Base-by-base conservation (phyloP, 768 basidiomycete genomes). In the Sporobolomyces pararoseus region DNA sequence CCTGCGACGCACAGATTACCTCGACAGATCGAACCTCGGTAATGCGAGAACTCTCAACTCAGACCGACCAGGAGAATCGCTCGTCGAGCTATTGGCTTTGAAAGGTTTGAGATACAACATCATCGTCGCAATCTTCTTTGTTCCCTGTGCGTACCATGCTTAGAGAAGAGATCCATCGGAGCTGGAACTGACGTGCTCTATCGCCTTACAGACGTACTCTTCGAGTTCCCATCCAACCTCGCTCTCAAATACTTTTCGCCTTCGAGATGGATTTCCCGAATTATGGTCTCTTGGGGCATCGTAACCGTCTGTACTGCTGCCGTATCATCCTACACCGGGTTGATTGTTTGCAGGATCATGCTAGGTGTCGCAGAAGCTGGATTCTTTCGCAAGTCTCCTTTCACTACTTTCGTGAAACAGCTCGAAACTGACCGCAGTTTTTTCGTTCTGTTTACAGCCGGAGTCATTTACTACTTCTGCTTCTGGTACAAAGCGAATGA, bases 211-310 rank as follows among this genome's bases (percentile, higher is more conserved):
- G 52, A 54, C 39, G 63, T 65, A 7, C 23, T 63, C 9, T 32
- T 71, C 39, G 61, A 63, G 47, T 63, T 66, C 37, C 60, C 70
- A 4, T 47, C 57, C 10, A 65, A 71, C 51, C 4, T 66, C 2
- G 65, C 65, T 13, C 65, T 71, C 61, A 71, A 71, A 49, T 49
- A 49, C 61, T 71, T 71, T 29, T 51, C 70, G 14, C 70, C 70
- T 1, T 46, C 39, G 12, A 34, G 29, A 23, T 66, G 65, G 61
- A 63, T 71, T 49, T 32, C 61, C 0, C 19, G 65, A 3, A 71
- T 71, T 50, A 62, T 70, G 65, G 42, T 71, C 21, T 66, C 55
- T 7, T 71, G 65, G 65, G 61, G 54, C 0, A 66, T 71, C 49
- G 65, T 71, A n/a, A 66, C 70, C 1, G 58, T 66, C 39, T 66